Evolutionary conservation across 805 yeast species (phyloP).

Genomic region (Wickerhamomyces chambardii): DNA sequence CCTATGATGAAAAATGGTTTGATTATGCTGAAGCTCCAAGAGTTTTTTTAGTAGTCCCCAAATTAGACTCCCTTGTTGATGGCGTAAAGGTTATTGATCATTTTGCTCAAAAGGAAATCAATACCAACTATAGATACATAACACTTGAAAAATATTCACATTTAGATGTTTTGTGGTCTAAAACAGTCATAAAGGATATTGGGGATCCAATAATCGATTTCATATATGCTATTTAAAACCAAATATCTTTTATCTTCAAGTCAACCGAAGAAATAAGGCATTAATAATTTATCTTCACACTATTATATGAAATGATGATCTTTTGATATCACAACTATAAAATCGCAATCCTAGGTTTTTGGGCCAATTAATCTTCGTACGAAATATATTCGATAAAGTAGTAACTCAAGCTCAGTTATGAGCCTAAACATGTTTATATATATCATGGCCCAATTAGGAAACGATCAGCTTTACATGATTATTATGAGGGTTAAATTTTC

Average conservation of each 20-base stretch:
- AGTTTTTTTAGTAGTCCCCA: conserved; percentile 62
- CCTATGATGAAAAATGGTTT: conserved; percentile 49
- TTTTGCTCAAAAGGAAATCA: conserved; percentile 47
- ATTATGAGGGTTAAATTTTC: too few relatives aligned
- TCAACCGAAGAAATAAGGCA: too few relatives aligned
- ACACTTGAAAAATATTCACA: conserved; percentile 64
- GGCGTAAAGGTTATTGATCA: conserved; percentile 61
- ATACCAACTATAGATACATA: conserved; percentile 19
- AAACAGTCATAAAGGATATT: conserved; percentile 55
- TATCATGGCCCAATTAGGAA: too few relatives aligned
- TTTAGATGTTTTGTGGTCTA: conserved; percentile 90
- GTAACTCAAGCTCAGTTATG: too few relatives aligned
- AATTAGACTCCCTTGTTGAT: conserved; percentile 68
- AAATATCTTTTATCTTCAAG: too few relatives aligned
- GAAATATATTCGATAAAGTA: too few relatives aligned
- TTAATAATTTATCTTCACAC: too few relatives aligned
- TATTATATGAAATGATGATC: conserved; percentile 2
- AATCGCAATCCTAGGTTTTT: too few relatives aligned
- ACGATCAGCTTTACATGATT: too few relatives aligned
- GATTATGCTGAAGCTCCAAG: conserved; percentile 36
- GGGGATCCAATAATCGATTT: conserved; percentile 39
- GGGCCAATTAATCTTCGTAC: too few relatives aligned
- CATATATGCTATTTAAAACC: conserved; percentile 9
- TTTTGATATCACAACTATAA: too few relatives aligned
- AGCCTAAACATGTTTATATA: too few relatives aligned